Percentiles rank a stretch among this genome's conserved stretches.
Conservation (phyloP, 1,284 basidiomycete species). For the Ustanciosporium gigantosporum region DNA sequence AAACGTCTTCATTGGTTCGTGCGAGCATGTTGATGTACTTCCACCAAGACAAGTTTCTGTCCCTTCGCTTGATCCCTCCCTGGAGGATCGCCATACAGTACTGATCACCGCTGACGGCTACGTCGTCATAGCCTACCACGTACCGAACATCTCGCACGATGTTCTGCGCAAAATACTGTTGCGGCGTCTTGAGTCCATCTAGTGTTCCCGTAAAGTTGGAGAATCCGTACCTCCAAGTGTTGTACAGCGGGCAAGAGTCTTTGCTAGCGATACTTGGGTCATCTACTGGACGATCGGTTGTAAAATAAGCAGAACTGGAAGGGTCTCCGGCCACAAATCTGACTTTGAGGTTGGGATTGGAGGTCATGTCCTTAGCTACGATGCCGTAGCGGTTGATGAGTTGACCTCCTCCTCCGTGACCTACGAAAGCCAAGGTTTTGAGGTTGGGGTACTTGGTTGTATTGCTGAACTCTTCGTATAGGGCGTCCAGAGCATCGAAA, state of each 20-base stretch:
- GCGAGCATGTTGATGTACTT: conserved; percentile 56
- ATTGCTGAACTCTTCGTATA: conserved; percentile 48
- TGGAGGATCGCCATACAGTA: conserved; percentile 57
- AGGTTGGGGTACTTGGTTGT: conserved; percentile 38
- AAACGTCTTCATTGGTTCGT: conserved; percentile 41
- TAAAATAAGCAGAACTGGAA: conserved; percentile 49
- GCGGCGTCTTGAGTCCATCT: conserved; percentile 28
- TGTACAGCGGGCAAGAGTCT: conserved; percentile 40
- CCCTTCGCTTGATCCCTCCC: conserved; percentile 48
- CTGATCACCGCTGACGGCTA: conserved; percentile 41
- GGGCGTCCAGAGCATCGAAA: conserved; percentile 53
- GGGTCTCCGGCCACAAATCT: conserved; percentile 58
- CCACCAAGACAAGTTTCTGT: conserved; percentile 58
- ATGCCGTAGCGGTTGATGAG: conserved; percentile 54
- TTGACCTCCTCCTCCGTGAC: conserved; percentile 60
- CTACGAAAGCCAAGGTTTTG: conserved; percentile 54
- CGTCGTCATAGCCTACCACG: conserved; percentile 54
- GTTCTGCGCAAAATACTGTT: conserved; percentile 49
- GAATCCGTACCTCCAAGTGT: conserved; percentile 59
- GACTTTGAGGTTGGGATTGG: conserved; percentile 16
- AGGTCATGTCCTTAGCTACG: conserved; percentile 39
- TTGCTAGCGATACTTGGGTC: conserved; percentile 36
- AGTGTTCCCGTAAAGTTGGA: conserved; percentile 47
- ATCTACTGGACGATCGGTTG: conserved; percentile 45
- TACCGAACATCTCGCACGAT: conserved; percentile 51